Evolutionary conservation across 345 rosid genomes (phyloP), one percentile per base, ranked within the genome.

Genomic region (Euphorbia peplus): DNA sequence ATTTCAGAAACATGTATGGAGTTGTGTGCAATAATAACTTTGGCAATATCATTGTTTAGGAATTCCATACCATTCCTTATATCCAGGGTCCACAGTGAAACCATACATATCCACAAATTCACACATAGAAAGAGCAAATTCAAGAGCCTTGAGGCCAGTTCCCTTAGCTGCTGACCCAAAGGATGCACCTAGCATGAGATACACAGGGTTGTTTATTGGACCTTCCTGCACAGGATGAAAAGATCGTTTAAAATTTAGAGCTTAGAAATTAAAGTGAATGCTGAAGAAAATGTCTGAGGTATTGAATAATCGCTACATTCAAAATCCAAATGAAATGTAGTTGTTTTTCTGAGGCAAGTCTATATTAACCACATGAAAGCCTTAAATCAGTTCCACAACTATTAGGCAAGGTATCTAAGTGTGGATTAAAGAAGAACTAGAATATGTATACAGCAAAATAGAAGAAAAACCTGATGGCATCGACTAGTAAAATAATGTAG

Each of bases 131-230:
- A 95, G 91, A 63, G 96, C 91, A 84, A 92, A 90, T 76, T 92
- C 99, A 50, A 92, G 92, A 68, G 99, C 97, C 86, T 90, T 90
- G 67, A 95, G 90, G 72, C 95, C 98, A 66, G 96, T 95, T 76
- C 98, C 98, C 79, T 95, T 95, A 53, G 97, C 97, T 55, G 98
- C 97, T 35, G 99, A 90, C 56, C 99, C 98, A 80, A 95, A 95
- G 70, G 96, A 89, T 59, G 96, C 87, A 63, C 97, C 98, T 80
- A 92, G 81, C 96, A 91, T 95, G 61, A 95, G 88, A 80, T 92
- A 90, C 26, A 90, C 89, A 71, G 89, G 88, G 79, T 90, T 95
- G 73, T 75, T 87, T 79, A 95, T 92, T 60, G 98, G 99, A 68
- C 90, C 72, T 85, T 92, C 97, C 99, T 92, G 91, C 85, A 79